Percentiles rank a stretch among this genome's conserved stretches.
These are phyloP conservation scores for Monosporozyma siamensis DNA, from an alignment of 805 yeast species.

Conservation along the genomic window DNA sequence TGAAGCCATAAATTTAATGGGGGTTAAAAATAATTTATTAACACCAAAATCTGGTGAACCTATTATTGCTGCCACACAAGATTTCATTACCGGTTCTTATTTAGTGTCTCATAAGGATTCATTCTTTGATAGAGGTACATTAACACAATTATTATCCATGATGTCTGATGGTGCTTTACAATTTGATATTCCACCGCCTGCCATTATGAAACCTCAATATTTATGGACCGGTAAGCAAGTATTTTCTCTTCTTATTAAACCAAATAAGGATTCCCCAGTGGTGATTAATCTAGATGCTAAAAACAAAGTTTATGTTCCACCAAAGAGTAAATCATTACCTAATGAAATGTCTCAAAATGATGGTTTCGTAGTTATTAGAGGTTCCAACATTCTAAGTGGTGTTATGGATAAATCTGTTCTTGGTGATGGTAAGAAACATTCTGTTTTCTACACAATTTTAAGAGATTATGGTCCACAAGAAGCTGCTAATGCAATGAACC, in stretches of 20 bases:
- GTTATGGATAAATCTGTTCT: conserved; percentile 93
- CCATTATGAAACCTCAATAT: conserved; percentile 78
- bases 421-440: conserved; percentile 97
- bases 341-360: conserved; percentile 97
- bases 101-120: conserved; percentile 88
- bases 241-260: conserved; percentile 77
- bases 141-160: conserved; percentile 79
- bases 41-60: conserved; percentile 99
- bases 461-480: conserved; percentile 96
- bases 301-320: conserved; percentile 80
- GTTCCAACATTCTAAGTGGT: conserved; percentile 82
- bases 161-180: conserved; percentile 89
- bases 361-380: conserved; percentile 84
- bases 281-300: conserved; percentile 89
- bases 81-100: conserved; percentile 94
- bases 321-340: conserved; percentile 54
- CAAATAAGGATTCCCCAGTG: conserved; percentile 68
- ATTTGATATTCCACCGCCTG: conserved; percentile 92
- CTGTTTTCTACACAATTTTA: conserved; percentile 88
- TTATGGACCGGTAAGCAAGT: conserved; percentile 98
- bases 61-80: conserved; percentile 98
- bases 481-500: conserved; percentile 92
- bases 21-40: conserved; percentile 86
- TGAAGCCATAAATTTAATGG: conserved; percentile 97
- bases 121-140: conserved; percentile 78